Evolutionary conservation across 345 rosid species (phyloP).

Genomic region (Stellera chamaejasme): DNA sequence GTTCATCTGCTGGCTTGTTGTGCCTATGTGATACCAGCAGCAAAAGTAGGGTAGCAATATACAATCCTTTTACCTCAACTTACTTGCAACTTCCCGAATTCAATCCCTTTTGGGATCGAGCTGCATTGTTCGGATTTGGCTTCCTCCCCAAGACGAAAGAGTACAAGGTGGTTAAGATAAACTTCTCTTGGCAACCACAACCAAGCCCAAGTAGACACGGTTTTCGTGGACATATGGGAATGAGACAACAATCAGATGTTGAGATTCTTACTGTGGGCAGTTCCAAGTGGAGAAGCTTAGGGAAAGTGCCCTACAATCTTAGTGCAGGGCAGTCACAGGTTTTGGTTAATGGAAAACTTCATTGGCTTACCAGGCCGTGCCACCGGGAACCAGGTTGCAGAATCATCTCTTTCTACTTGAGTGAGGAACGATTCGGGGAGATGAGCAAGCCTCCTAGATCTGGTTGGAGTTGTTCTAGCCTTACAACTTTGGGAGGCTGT

Average conservation of each 20-base stretch:
- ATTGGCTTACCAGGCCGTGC: conserved; percentile 13
- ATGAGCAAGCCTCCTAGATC: conserved; percentile 6
- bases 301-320: conserved; percentile 4
- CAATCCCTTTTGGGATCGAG: conserved; percentile 15
- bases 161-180: conserved; percentile 35
- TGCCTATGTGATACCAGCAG: conserved; percentile 26
- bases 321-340: conserved; percentile 7
- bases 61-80: conserved; percentile 34
- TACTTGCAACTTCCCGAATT: conserved; percentile 24
- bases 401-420: conserved; percentile 21
- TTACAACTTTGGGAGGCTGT: conserved; percentile 15
- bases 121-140: conserved; percentile 37
- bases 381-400: not conserved
- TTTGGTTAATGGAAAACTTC: conserved; percentile 24
- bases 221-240: conserved; percentile 5
- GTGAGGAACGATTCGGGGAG: conserved; percentile 17
- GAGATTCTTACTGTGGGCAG: conserved; percentile 26
- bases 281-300: conserved; percentile 19
- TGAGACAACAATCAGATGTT: conserved; percentile 22
- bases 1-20: conserved; percentile 37
- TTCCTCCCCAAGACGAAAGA: conserved; percentile 16
- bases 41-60: conserved; percentile 16
- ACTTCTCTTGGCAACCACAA: conserved; percentile 21
- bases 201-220: not conserved
- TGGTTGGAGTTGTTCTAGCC: not conserved